Conservation (phyloP, 192 early-diverging fungal genomes). For the Backusella luteola region DNA sequence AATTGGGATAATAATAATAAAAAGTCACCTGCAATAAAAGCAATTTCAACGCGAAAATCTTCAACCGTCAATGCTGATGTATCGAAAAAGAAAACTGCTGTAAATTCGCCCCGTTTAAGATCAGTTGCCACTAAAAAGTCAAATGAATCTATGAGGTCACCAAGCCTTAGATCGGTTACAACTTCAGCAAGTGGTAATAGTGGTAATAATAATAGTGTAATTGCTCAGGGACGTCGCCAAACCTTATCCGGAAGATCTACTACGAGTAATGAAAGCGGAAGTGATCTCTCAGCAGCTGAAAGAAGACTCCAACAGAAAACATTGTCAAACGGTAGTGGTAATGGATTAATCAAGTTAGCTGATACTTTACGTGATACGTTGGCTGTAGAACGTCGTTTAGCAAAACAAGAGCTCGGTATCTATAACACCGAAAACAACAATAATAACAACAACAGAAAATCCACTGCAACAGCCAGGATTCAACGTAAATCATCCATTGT, state of each 20-base stretch:
- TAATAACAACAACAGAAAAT: not conserved
- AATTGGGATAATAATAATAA: not conserved
- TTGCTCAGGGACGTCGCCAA: not conserved
- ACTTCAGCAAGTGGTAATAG: not conserved
- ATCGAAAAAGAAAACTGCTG: not conserved
- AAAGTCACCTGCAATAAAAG: not conserved
- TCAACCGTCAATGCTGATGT: not conserved
- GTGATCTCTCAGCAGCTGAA: not conserved
- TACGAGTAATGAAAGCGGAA: not conserved
- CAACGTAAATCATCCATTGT: not conserved
- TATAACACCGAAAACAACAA: not conserved
- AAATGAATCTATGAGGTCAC: conserved; percentile 2
- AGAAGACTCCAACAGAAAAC: not conserved
- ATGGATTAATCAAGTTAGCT: conserved; percentile 7
- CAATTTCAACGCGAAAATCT: conserved; percentile 11
- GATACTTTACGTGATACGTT: conserved; percentile 20
- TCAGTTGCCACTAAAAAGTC: conserved; percentile 16
- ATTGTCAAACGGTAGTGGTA: not conserved
- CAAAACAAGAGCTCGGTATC: conserved; percentile 15
- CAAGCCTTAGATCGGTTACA: not conserved
- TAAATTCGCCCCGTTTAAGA: conserved; percentile 5
- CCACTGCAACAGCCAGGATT: not conserved
- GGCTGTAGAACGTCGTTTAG: conserved; percentile 11
- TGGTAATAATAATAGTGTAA: not conserved
- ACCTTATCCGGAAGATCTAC: conserved; percentile 8